Evolutionary conservation across 306 rosid genomes (phyloP).

Genomic region (Pyrus communis): DNA sequence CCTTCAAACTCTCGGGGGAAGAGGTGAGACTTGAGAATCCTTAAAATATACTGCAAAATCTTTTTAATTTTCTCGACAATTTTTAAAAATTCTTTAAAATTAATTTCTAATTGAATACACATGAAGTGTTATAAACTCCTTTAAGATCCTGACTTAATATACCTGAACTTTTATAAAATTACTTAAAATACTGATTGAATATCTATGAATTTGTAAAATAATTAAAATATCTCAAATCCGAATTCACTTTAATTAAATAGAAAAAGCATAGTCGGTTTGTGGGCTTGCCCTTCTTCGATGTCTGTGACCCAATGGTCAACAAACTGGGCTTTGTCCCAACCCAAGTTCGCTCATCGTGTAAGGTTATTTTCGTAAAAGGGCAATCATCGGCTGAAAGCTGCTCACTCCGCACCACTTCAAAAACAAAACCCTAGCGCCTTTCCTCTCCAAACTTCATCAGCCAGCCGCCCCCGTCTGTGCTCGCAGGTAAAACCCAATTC

Average conservation of each 20-base stretch:
- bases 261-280: neutral
- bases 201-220: no score
- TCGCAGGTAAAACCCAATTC: constrained; percentile 1
- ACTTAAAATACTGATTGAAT: no score
- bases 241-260: no score
- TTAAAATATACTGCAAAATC: no score
- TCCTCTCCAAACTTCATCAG: neutral
- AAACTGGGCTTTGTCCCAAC: neutral
- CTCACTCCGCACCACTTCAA: neutral
- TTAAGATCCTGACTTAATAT: no score
- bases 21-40: no score
- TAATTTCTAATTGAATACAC: no score
- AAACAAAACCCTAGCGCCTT: constrained; percentile 7
- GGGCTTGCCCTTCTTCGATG: neutral
- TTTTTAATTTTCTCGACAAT: no score
- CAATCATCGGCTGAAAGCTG: neutral
- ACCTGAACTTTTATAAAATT: no score
- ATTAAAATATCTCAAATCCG: no score
- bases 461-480: constrained; percentile 1
- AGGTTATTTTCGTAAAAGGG: neutral
- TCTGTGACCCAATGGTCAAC: neutral
- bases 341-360: neutral
- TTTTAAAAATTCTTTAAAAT: no score
- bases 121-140: no score
- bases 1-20: fast-evolving